Evolutionary conservation across 106 monocot genomes (phyloP).

Genomic region (Hemerocallis citrina): DNA sequence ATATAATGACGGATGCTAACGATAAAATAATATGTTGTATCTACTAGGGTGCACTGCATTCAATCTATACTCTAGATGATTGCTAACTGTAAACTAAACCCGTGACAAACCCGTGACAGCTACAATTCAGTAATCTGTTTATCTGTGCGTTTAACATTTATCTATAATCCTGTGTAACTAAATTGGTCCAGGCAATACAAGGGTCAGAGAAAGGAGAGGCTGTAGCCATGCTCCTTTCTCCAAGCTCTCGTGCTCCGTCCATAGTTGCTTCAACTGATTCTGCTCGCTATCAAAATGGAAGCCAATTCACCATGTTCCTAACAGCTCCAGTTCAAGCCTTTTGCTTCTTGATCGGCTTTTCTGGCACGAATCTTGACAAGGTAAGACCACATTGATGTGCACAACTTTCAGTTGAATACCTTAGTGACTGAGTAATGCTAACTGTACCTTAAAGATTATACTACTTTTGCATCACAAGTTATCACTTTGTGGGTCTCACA

Average conservation of each 20-base stretch:
- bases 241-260: constrained; percentile 33
- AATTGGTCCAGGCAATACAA: constrained; percentile 51
- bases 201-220: constrained; percentile 81
- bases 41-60: not conserved
- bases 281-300: constrained; percentile 34
- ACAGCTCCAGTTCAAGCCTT: constrained; percentile 89
- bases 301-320: constrained; percentile 84
- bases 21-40: not conserved
- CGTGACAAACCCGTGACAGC: too few relatives aligned
- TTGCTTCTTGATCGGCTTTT: constrained; percentile 45
- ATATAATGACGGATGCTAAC: not conserved
- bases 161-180: not conserved
- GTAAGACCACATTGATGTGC: constrained; percentile 11
- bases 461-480: too few relatives aligned
- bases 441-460: not conserved
- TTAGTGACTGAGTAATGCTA: not conserved
- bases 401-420: not conserved
- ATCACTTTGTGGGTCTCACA: too few relatives aligned
- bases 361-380: constrained; percentile 41
- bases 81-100: too few relatives aligned
- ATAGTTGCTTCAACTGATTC: constrained; percentile 19
- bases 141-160: not conserved
- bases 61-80: not conserved
- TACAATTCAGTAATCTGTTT: not conserved
- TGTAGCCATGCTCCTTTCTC: constrained; percentile 71